phyloP scores from a whole-genome alignment of 2,329 filamentous ascomycete genomes.

The Neocatenulostroma microsporum region DNA sequence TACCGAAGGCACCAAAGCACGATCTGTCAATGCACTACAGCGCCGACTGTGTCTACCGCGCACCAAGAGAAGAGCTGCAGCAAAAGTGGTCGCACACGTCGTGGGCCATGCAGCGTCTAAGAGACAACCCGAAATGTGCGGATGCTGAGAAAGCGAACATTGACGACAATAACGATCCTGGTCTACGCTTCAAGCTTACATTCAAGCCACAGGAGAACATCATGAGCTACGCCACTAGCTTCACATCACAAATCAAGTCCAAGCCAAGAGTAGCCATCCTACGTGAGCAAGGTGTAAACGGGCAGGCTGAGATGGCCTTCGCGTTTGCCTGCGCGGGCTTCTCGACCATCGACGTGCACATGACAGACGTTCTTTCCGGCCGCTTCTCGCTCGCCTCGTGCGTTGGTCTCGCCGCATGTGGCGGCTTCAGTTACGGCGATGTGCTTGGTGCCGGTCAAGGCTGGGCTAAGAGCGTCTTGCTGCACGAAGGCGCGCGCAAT shows the following conservation, averaged over 20 bases:
- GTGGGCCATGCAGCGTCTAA: conserved; percentile 78
- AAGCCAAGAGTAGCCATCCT: conserved; percentile 82
- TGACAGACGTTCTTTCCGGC: conserved; percentile 79
- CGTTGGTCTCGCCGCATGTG: conserved; percentile 84
- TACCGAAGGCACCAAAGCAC: conserved; percentile 63
- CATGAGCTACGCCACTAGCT: conserved; percentile 57
- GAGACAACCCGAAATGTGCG: conserved; percentile 82
- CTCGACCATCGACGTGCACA: conserved; percentile 86
- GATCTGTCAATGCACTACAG: conserved; percentile 68
- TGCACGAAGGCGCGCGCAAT: conserved; percentile 65
- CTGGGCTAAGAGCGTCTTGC: conserved; percentile 88
- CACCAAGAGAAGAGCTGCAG: conserved; percentile 67
- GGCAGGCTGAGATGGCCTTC: conserved; percentile 95
- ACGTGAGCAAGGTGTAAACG: conserved; percentile 91
- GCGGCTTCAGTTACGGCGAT: conserved; percentile 92
- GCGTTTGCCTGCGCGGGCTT: conserved; percentile 89
- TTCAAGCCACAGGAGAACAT: conserved; percentile 73
- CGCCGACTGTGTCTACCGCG: conserved; percentile 58
- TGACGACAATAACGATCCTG: conserved; percentile 66
- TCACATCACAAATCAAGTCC: conserved; percentile 53
- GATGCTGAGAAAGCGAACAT: conserved; percentile 74
- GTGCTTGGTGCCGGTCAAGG: conserved; percentile 91
- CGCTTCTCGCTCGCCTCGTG: conserved; percentile 75
- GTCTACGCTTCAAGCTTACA: conserved; percentile 73
- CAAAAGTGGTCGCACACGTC: conserved; percentile 85